Conservation (phyloP, 805 yeast species). For the Torulaspora gathmanii region DNA sequence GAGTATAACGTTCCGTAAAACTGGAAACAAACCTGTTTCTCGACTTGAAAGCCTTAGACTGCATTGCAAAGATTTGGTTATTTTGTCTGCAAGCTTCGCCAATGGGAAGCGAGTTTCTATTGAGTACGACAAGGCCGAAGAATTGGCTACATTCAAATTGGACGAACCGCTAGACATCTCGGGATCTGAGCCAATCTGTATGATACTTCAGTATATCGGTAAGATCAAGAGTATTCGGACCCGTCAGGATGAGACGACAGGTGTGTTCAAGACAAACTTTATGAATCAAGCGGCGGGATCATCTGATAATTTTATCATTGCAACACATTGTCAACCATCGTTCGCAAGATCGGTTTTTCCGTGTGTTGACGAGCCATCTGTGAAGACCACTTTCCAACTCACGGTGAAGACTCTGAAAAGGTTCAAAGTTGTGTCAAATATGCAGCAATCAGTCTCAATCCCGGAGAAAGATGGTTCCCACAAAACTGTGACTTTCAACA, state of each 20-base stretch:
- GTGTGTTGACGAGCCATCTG: conserved; percentile 59
- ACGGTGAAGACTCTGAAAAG: conserved; percentile 41
- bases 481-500: conserved; percentile 43
- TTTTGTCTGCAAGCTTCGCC: conserved; percentile 38
- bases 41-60: conserved; percentile 14
- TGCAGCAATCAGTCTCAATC: conserved; percentile 24
- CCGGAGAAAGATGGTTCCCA: background rate
- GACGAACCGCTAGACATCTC: conserved; percentile 3
- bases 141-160: conserved; percentile 10
- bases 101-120: conserved; percentile 27
- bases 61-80: conserved; percentile 33
- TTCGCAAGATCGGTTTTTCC: conserved; percentile 64
- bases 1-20: conserved; percentile 9
- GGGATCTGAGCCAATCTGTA: background rate
- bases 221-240: conserved; percentile 48
- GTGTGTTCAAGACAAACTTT: conserved; percentile 65
- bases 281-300: conserved; percentile 46
- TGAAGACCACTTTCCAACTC: conserved; percentile 49
- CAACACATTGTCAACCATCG: conserved; percentile 71
- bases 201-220: conserved; percentile 45
- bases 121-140: conserved; percentile 18
- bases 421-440: conserved; percentile 49
- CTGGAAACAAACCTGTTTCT: background rate
- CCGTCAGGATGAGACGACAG: conserved; percentile 53
- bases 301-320: conserved; percentile 49